Evolutionary conservation across 2,329 filamentous ascomycete species (phyloP), one percentile per base, ranked within the genome.

Genomic region (Aureobasidium leucospermi): DNA sequence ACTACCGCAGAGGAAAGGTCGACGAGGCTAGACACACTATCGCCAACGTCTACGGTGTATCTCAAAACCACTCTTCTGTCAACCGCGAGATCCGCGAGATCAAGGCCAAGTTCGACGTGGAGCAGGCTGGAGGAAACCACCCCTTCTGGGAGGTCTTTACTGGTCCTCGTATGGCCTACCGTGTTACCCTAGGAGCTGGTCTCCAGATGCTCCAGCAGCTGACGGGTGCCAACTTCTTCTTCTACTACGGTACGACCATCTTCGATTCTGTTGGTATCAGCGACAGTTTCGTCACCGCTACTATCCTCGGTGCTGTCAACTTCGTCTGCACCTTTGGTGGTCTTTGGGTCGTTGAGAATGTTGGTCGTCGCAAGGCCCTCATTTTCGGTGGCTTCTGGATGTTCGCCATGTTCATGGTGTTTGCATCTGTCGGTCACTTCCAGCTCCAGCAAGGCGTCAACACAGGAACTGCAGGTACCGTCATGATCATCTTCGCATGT

Each of bases 201-300:
- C 78, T 89, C 1, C 84, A 87, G 70, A 80, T 83, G 43, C 80
- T 85, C 5, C 85, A 88, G 70, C 86, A 89, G 67, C 75, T 89
- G 2, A 87, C 85, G 0, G 86, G 86, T 34, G 83, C 81, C 61
- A 86, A 86, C 73, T 87, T 84, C 72, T 86, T 84, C 75, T 86
- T 87, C 71, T 77, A 77, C 68, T 78, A 78, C 62, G 76, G 76
- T 7, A 61, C 62, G 6, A 75, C 74, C 0, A 75, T 79, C 56
- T 79, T 79, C 67, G 58, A 64, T 0, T 70, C 70, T 0, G 70
- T 73, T 11, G 67, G 67, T 3, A 67, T 78, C 4, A 65, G 67
- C 19, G 75, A 79, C 64, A 70, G 71, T 23, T 79, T 72, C 65
- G 73, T 78, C 15, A 79, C 77, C 0, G 69, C 70, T 23, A 78